Evolutionary conservation across 2,329 filamentous ascomycete genomes (phyloP), one percentile per base, ranked within the genome.

Genomic region (Curvularia sp.): DNA sequence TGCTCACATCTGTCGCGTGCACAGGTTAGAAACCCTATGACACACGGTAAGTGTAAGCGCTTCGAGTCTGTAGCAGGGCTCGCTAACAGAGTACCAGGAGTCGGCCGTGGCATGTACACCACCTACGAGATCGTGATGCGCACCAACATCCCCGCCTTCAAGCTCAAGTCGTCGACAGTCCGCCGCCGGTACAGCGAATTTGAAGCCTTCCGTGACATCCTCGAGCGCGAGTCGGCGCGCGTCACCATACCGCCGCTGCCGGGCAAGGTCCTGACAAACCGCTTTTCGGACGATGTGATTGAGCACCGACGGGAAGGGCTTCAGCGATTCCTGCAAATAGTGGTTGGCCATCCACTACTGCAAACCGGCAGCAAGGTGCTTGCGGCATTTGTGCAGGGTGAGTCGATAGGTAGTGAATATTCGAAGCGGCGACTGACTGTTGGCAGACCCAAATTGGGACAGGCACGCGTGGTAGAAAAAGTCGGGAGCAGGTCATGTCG

Each of bases 71-170:
- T 24, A 55, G 8, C 12, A 28, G 6, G 1, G 15, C 12, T 13
- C 5, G 30, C 46, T 68, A 35, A 68, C 28, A 31, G 33, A 89
- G 93, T 80, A 97, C 92, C 96, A 79, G 95, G 96, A 77, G 93
- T 95, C 74, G 94, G 93, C 65, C 91, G 95, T 69, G 87, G 88
- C 82, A 97, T 97, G 93, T 98, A 98, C 84, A 99, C 95, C 54
- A 95, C 96, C 80, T 99, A 98, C 84, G 93, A 98, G 80, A 97
- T 99, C 75, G 86, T 96, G 71, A 97, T 95, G 83, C 89, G 91
- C 72, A 99, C 95, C 80, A 99, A 99, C 82, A 99, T 99, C 75
- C 95, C 95, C 58, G 93, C 95, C 70, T 99, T 99, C 86, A 98
- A 98, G 83, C 88, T 97, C 70, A 92, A 93, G 65, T 78, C 78